Conservation (phyloP, 768 basidiomycete species). For the Tulasnella sp. region DNA sequence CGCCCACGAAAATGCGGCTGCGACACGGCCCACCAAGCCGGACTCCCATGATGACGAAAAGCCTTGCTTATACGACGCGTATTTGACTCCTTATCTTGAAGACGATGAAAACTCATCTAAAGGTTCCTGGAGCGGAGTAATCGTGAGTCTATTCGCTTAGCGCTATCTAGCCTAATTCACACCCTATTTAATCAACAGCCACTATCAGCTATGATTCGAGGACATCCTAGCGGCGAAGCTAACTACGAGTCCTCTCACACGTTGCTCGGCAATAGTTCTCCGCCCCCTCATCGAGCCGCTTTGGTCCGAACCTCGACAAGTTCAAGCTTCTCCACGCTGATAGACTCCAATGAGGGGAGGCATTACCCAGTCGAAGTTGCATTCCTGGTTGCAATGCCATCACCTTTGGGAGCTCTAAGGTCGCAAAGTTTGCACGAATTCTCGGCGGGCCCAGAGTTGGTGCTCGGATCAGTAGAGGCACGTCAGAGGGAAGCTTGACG, state of each 20-base stretch:
- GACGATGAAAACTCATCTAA: neutral
- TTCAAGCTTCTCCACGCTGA: neutral
- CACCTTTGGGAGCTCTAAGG: neutral
- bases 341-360: neutral
- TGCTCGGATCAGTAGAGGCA: neutral
- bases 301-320: neutral
- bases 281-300: neutral
- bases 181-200: neutral
- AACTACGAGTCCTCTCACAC: neutral
- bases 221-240: neutral
- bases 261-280: neutral
- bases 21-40: neutral
- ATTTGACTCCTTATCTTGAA: neutral
- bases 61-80: neutral
- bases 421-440: neutral
- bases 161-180: neutral
- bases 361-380: neutral
- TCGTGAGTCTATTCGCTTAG: neutral
- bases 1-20: neutral
- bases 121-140: neutral
- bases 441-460: neutral
- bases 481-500: neutral
- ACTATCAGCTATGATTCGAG: neutral
- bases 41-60: neutral
- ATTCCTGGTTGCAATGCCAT: neutral